Percentiles rank a stretch among this genome's conserved stretches.
Evolutionary conservation across 1,139 yeast species (phyloP).

Genomic region (Saccharomycopsis crataegensis): DNA sequence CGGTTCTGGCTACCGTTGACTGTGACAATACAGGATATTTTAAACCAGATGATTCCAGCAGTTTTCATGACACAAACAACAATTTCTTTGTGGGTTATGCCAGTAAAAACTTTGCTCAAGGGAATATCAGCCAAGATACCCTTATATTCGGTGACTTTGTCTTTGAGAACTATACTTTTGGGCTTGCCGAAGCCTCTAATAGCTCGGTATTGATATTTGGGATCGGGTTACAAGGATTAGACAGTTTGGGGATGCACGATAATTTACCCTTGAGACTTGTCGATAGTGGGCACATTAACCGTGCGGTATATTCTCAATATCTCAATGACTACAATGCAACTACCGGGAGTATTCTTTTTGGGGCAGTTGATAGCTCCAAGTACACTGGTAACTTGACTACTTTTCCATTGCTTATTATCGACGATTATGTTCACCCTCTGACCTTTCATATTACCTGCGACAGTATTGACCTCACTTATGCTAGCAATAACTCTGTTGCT

Average conservation of each 20-base stretch:
- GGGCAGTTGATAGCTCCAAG: conserved; percentile 50
- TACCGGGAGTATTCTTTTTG: conserved; percentile 45
- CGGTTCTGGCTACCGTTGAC: conserved; percentile 21
- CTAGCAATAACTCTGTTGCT: background rate
- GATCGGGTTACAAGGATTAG: conserved; percentile 49
- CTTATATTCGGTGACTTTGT: conserved; percentile 36
- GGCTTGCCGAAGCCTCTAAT: conserved; percentile 46
- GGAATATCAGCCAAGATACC: conserved; percentile 57
- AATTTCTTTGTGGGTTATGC: conserved; percentile 40
- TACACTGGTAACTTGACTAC: conserved; percentile 40
- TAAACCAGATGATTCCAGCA: conserved; percentile 34
- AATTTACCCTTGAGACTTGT: conserved; percentile 54
- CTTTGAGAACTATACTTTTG: conserved; percentile 44
- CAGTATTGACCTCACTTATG: background rate
- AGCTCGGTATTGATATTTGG: conserved; percentile 54
- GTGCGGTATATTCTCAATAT: conserved; percentile 47
- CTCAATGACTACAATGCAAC: conserved; percentile 33
- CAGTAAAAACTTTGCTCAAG: conserved; percentile 55
- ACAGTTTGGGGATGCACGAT: conserved; percentile 32
- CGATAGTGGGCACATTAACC: conserved; percentile 42
- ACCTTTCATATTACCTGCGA: conserved; percentile 29
- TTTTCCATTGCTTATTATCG: conserved; percentile 36
- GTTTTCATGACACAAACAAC: conserved; percentile 39
- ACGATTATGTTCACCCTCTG: too few relatives aligned
- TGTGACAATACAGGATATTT: conserved; percentile 44